A percentile compares a stretch with the other conserved stretches of the same genome.
Conservation (phyloP, 2,329 filamentous ascomycete genomes). For the Myriosclerotinia scirpicola region DNA sequence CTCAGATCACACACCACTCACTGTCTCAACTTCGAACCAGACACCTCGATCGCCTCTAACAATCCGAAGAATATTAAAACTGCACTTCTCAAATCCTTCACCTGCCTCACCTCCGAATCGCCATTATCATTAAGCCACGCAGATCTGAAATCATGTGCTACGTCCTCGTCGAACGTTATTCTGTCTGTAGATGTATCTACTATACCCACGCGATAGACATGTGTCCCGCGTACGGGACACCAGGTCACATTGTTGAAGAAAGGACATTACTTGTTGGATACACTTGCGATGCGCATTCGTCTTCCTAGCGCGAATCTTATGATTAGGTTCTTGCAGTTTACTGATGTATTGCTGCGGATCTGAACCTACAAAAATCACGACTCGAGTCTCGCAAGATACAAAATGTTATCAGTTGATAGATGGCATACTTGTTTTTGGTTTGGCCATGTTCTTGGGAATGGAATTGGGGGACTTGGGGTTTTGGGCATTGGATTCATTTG, state of each 20-base stretch:
- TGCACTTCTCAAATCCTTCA: neutral
- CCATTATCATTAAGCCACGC: neutral
- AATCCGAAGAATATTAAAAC: neutral
- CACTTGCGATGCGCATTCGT: constrained; percentile 47
- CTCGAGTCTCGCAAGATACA: neutral
- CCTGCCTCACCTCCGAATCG: neutral
- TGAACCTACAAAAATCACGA: neutral
- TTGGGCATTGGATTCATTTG: neutral
- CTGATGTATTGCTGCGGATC: too few species aligned
- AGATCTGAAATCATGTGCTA: constrained; percentile 59
- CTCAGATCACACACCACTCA: neutral
- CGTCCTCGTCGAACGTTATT: constrained; percentile 65
- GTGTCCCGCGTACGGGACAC: constrained; percentile 61
- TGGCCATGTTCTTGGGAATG: neutral
- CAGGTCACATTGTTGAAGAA: constrained; percentile 61
- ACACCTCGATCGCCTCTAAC: constrained; percentile 3
- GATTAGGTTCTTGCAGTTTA: neutral
- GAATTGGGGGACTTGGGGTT: neutral
- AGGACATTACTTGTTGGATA: constrained; percentile 71
- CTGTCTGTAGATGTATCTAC: constrained; percentile 71
- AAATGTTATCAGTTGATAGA: neutral
- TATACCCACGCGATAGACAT: constrained; percentile 67
- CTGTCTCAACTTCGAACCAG: too few species aligned
- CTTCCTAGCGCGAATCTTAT: neutral
- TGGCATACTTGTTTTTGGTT: neutral